Conservation (phyloP, 23 red algal species). For the Cyanidiococcus yangmingshanensis region DNA sequence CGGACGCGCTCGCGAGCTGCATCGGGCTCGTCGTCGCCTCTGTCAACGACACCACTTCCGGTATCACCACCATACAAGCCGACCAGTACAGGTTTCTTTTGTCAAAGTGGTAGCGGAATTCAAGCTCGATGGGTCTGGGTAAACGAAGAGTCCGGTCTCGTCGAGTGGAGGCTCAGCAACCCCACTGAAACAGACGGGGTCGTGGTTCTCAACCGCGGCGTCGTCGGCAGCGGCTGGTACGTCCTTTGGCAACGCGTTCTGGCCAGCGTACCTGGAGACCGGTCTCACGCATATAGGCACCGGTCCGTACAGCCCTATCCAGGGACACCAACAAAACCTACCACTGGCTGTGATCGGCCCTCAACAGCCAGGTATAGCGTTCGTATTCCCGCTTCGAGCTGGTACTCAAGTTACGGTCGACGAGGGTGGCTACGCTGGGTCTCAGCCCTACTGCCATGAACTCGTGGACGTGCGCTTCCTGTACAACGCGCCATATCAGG, state of each 20-base stretch:
- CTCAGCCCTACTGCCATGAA: constrained; percentile 19
- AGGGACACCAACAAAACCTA: neutral
- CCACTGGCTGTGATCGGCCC: constrained; percentile 4
- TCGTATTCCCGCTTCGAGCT: constrained; percentile 20
- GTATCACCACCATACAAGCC: neutral
- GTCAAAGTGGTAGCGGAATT: neutral
- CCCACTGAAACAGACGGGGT: neutral
- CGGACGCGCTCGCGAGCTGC: neutral
- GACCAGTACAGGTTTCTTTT: neutral
- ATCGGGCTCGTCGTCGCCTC: neutral
- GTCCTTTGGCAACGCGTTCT: neutral
- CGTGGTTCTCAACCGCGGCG: constrained; percentile 9
- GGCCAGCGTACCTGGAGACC: constrained; percentile 18
- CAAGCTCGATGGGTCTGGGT: neutral
- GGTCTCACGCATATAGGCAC: neutral
- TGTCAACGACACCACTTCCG: neutral
- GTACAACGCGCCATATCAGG: constrained; percentile 1
- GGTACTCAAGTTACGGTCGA: neutral
- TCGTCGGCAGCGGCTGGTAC: constrained; percentile 14
- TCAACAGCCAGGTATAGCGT: constrained; percentile 1
- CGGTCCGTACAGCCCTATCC: constrained; percentile 2
- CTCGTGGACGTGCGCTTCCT: constrained; percentile 24
- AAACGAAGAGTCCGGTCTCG: neutral
- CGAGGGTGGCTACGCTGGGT: constrained; percentile 22
- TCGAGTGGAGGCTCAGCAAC: neutral